phyloP scores from a whole-genome alignment of 345 rosid genomes.

The Brassica carinata region DNA sequence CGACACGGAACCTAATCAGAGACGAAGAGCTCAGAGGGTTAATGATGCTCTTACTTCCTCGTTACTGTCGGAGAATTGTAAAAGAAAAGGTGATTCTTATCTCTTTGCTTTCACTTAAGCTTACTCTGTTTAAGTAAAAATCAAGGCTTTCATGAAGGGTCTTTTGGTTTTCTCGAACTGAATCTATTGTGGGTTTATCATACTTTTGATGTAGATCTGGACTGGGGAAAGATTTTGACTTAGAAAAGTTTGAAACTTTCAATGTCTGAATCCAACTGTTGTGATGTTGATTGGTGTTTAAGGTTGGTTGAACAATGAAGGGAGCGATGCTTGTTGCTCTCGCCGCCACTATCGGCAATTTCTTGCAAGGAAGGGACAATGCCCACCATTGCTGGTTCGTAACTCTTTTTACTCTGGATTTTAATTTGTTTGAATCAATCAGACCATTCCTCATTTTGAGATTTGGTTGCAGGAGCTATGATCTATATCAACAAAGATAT shows the following conservation, averaged over 20 bases:
- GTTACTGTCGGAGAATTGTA: conserved; percentile 13
- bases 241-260: conserved; percentile 15
- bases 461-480: conserved; percentile 64
- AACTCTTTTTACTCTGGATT: not conserved
- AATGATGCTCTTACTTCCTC: not conserved
- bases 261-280: too few species aligned
- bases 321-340: conserved; percentile 90
- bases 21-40: not conserved
- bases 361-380: conserved; percentile 99
- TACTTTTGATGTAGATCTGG: conserved; percentile 25
- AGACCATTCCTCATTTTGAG: not conserved
- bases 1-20: not conserved
- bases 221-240: not conserved
- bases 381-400: conserved; percentile 95
- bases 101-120: not conserved
- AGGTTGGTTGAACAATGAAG: conserved; percentile 53
- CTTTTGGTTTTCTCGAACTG: not conserved
- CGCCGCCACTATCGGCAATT: conserved; percentile 89
- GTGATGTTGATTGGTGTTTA: not conserved
- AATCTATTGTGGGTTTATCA: not conserved
- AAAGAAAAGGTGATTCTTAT: conserved; percentile 15
- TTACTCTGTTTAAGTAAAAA: not conserved
- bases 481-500: conserved; percentile 82
- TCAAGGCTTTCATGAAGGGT: not conserved
- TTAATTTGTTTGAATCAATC: not conserved